Evolutionary conservation across 2,329 filamentous ascomycete genomes (phyloP).

Genomic region (Paecilomyces variotii): DNA sequence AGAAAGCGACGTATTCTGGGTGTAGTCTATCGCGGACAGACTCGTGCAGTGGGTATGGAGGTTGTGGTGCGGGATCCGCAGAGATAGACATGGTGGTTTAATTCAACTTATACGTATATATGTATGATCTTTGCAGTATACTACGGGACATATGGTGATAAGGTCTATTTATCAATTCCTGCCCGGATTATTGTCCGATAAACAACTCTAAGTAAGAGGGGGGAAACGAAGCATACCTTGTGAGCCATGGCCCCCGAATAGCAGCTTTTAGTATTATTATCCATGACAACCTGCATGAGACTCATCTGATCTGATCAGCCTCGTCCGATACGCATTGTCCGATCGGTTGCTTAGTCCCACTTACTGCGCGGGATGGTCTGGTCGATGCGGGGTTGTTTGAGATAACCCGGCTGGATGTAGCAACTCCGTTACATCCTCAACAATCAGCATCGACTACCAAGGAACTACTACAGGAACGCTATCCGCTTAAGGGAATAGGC

Average conservation of each 20-base stretch:
- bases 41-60: slow-evolving; percentile 42
- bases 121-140: not conserved
- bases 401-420: not conserved
- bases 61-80: slow-evolving; percentile 14
- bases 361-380: not conserved
- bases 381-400: not conserved
- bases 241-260: not conserved
- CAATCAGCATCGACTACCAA: not conserved
- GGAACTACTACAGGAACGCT: not conserved
- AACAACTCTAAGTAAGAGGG: not conserved
- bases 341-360: not conserved
- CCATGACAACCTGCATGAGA: not conserved
- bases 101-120: not conserved
- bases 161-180: not conserved
- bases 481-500: not conserved
- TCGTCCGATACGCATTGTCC: not conserved
- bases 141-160: not conserved
- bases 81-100: slow-evolving; percentile 1
- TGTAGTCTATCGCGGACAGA: slow-evolving; percentile 40
- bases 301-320: not conserved
- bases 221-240: not conserved
- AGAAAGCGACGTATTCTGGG: slow-evolving; percentile 46
- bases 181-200: not conserved
- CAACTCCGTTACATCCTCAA: not conserved
- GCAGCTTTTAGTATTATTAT: not conserved